A percentile compares a stretch with the other conserved stretches of the same genome.
Conservation (phyloP, 2,329 filamentous ascomycete genomes). For the Aspergillus sp. region DNA sequence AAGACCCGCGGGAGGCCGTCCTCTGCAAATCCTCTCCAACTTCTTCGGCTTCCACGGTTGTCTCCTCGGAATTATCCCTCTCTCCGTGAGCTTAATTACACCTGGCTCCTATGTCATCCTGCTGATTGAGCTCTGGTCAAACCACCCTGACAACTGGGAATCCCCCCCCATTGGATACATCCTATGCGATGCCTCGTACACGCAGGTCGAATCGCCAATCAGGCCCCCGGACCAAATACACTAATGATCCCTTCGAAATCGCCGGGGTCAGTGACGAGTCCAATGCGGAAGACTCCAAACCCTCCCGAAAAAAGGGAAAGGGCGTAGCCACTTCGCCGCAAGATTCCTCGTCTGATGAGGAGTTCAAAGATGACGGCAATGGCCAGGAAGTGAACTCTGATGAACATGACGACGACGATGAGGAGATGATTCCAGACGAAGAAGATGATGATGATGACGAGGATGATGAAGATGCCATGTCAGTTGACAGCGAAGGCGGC, state of each 20-base stretch:
- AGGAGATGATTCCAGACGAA: slow-evolving; percentile 5
- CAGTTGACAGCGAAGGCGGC: slow-evolving; percentile 7
- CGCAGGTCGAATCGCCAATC: slow-evolving; percentile 38
- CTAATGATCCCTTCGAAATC: slow-evolving; percentile 35
- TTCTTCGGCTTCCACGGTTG: no score
- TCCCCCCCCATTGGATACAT: not conserved
- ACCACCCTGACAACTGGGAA: not conserved
- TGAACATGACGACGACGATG: slow-evolving; percentile 15
- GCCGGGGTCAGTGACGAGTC: slow-evolving; percentile 34
- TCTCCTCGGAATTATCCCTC: no score
- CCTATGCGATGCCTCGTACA: slow-evolving; percentile 19
- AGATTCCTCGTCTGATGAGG: slow-evolving; percentile 33
- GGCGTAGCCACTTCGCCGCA: slow-evolving; percentile 13
- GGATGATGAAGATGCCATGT: slow-evolving; percentile 1
- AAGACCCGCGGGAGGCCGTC: no score
- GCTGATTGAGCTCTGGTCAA: no score
- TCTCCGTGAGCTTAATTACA: no score
- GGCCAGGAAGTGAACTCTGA: slow-evolving; percentile 19
- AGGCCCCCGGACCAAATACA: slow-evolving; percentile 32
- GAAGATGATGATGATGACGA: slow-evolving; percentile 16
- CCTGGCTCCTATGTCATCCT: no score
- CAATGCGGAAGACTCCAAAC: slow-evolving; percentile 16
- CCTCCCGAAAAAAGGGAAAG: slow-evolving; percentile 10
- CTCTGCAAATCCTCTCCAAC: no score
- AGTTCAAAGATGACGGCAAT: slow-evolving; percentile 31